Conservation (phyloP, 2,329 filamentous ascomycete genomes). For the Gaeumannomyces sp. region DNA sequence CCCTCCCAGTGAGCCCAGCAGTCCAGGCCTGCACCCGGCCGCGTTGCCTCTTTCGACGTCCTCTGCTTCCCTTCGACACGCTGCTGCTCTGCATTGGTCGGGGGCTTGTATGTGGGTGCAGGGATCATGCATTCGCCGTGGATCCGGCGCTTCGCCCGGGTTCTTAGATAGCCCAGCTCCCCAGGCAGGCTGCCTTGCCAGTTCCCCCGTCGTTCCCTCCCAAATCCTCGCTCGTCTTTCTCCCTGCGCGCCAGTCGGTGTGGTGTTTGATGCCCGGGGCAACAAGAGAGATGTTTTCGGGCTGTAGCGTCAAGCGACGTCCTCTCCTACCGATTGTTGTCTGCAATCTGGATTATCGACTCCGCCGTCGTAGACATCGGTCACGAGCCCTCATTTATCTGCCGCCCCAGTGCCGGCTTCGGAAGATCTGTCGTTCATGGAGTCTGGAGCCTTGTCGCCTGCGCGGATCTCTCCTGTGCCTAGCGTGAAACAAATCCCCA, state of each 20-base stretch:
- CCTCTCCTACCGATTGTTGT: neutral
- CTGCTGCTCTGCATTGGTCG: neutral
- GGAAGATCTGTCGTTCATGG: neutral
- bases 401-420: neutral
- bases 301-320: neutral
- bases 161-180: neutral
- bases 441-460: neutral
- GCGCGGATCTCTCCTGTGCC: neutral
- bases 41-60: neutral
- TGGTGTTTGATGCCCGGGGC: neutral
- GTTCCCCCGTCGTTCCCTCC: neutral
- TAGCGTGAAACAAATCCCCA: neutral
- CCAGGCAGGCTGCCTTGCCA: neutral
- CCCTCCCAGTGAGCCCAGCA: too few species aligned
- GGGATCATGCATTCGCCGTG: neutral
- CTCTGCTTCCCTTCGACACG: neutral
- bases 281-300: neutral
- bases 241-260: neutral
- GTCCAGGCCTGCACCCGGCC: neutral
- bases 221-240: neutral
- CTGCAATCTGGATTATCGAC: neutral
- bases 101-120: neutral
- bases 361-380: neutral
- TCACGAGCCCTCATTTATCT: neutral
- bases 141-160: neutral